Evolutionary conservation across 148 eudicot genomes (phyloP).

Genomic region (Fagopyrum tataricum): DNA sequence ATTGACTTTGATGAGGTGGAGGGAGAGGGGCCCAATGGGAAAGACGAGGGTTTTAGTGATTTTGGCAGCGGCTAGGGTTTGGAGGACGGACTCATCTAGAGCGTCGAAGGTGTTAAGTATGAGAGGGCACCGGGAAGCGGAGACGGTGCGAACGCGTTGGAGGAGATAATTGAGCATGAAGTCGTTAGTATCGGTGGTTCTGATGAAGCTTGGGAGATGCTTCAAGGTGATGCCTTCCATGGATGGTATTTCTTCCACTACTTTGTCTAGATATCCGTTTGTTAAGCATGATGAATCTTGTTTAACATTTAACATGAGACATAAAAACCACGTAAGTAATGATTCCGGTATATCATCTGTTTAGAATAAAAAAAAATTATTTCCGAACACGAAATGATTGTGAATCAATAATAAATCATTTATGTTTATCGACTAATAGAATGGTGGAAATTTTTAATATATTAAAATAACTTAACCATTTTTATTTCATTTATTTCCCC

Average conservation of each 20-base stretch:
- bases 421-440: too few species aligned
- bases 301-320: background rate
- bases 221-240: constrained; percentile 30
- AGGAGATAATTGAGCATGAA: constrained; percentile 15
- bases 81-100: constrained; percentile 20
- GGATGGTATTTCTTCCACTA: constrained; percentile 28
- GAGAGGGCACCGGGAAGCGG: constrained; percentile 13
- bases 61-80: constrained; percentile 17
- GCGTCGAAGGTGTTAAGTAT: constrained; percentile 34
- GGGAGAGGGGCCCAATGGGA: constrained; percentile 29
- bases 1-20: background rate
- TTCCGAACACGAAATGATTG: too few species aligned
- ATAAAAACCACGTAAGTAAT: too few species aligned
- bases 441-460: too few species aligned
- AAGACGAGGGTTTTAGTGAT: constrained; percentile 16
- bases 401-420: too few species aligned
- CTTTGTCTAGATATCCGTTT: constrained; percentile 23
- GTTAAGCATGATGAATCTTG: constrained; percentile 23
- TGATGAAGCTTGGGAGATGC: constrained; percentile 26
- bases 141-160: background rate
- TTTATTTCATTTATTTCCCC: too few species aligned
- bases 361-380: too few species aligned
- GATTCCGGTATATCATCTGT: too few species aligned
- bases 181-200: constrained; percentile 24
- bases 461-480: too few species aligned